Evolutionary conservation across 805 yeast genomes (phyloP).

Genomic region (Saccharomycopsis selenospora): DNA sequence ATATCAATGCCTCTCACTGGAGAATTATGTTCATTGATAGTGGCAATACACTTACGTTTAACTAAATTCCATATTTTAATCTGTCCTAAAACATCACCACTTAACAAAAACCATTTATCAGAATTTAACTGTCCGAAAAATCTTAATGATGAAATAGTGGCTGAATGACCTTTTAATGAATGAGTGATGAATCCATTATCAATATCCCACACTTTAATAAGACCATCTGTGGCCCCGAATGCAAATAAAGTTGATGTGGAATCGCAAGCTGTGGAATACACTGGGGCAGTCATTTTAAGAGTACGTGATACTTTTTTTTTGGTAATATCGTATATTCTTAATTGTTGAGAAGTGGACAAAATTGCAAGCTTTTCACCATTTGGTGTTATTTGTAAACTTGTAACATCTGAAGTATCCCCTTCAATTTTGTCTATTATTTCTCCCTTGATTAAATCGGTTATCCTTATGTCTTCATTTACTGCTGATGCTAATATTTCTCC

Average conservation of each 20-base stretch:
- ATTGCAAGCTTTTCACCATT: conserved; percentile 65
- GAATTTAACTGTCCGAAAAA: conserved; percentile 71
- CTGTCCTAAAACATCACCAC: conserved; percentile 56
- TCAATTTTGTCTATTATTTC: conserved; percentile 52
- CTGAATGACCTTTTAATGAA: conserved; percentile 84
- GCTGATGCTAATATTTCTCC: conserved; percentile 71
- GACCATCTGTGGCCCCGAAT: conserved; percentile 93
- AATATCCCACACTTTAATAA: conserved; percentile 85
- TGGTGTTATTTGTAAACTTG: conserved; percentile 69
- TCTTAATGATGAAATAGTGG: conserved; percentile 17
- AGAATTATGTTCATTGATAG: conserved; percentile 66
- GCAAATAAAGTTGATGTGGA: conserved; percentile 79
- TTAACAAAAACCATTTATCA: conserved; percentile 66
- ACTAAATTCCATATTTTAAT: conserved; percentile 58
- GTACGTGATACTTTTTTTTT: conserved; percentile 38
- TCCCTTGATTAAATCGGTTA: conserved; percentile 58
- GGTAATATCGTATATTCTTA: conserved; percentile 48
- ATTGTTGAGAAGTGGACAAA: conserved; percentile 76
- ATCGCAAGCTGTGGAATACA: conserved; percentile 71
- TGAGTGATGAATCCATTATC: conserved; percentile 86
- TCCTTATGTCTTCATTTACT: conserved; percentile 64
- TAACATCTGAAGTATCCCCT: conserved; percentile 76
- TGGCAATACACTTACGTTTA: conserved; percentile 59
- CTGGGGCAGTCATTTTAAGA: conserved; percentile 68
- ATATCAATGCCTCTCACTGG: conserved; percentile 85